Base-by-base conservation (phyloP, 164 flowering plant genomes). In the Liriodendron chinense region DNA sequence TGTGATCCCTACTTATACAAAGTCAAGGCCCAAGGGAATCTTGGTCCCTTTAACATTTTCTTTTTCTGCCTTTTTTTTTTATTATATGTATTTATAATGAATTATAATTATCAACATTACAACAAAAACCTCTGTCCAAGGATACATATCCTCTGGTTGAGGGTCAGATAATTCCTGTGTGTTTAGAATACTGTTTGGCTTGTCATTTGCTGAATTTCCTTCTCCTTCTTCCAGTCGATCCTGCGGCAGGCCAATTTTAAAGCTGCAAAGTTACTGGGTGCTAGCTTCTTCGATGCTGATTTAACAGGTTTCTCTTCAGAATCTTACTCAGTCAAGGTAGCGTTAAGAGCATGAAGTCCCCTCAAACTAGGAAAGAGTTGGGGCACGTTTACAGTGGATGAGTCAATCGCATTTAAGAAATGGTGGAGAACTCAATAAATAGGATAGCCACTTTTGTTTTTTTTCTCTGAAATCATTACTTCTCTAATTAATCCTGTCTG, bases 201-300 rank as follows among this genome's bases (percentile, higher is more conserved):
- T 43, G 25, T 65, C 68, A 65, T 7, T 65, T 24, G 20, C 26
- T 53, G 25, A 10, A 26, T 49, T 65, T 50, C 20, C 26, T 61
- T 43, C 59, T 49, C n/a, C 72, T 47, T 78, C 34, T 70, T 78
- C 25, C 87, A 95, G 98, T 96, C 97, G n/a, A 91, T 96, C 72
- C 74, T 93, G 49, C 78, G 98, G 73, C 97, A 90, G 87, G 91
- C 95, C 26, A 96, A 94, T 79, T 96, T 94, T 72, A 92, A 89
- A 81, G 99, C 97, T 47, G 98, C 98, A 16, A 91, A 89, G 26
- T 81, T 96, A 72, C 24, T 92, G 5, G 98, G 99, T 65, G 98
- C 99, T 50, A 96, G 99, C 89, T 96, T 96, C 85, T 96, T 96
- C 70, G 99, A 96, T 87, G 97, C 98, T 67, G 99, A 96, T 90